Base-by-base conservation (phyloP, 495 filamentous ascomycete species). In the Lasiosphaeria miniovina region DNA sequence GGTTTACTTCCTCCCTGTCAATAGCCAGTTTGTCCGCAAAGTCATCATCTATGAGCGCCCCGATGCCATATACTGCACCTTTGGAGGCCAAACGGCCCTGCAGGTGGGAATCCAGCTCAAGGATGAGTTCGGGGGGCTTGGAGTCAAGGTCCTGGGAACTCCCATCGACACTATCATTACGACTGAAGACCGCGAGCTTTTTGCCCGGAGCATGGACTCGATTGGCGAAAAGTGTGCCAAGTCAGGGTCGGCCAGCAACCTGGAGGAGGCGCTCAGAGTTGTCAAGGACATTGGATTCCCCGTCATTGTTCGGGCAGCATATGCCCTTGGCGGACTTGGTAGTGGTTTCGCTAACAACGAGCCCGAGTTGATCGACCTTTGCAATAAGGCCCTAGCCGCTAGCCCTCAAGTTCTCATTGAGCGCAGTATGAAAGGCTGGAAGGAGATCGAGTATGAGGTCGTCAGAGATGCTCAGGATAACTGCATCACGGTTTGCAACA, bases 401-500 rank as follows among this genome's bases (percentile, higher is more conserved):
- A 96, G 92, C 67, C 94, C 94, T 3, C 94, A 98, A 75, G 90
- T 98, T 5, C 80, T 98, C 36, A 93, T 98, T 61, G 94, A 98
- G 77, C 85, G 89, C 71, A 96, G 91, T 76, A 98, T 98, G 94
- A 98, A 98, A 75, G 94, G 94, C 50, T 98, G 94, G 94, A 98
- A 98, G 75, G 94, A 98, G 72, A 92, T 97, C 56, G 94, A 98
- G 70, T 98, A 98, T 74, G 94, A 98, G 64, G 94, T 98, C 52
- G 94, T 98, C 40, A 89, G 94, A 62, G 94, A 98, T 82, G 90
- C 86, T 46, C 85, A 90, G 59, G 92, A 98, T 77, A 98, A 98
- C 82, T 98, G 94, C 76, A 98, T 98, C 72, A 98, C 94, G 6
- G 94, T 98, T 62, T 98, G 94, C 78, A 98, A 98, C 80, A 98